phyloP scores from a whole-genome alignment of 805 yeast genomes.

The Jamesozyma jinghongensis region DNA sequence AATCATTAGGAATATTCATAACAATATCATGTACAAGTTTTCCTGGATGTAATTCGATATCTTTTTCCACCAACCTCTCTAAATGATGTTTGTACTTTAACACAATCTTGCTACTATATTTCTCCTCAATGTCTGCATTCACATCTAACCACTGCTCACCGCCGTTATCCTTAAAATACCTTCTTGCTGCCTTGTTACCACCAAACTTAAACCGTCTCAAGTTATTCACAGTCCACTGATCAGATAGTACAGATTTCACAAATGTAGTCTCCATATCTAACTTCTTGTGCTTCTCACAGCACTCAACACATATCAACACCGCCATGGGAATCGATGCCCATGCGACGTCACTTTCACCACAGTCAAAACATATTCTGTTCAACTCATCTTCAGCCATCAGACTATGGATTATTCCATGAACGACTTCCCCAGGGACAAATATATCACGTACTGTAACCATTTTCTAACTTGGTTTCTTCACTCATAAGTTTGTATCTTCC shows the following conservation, averaged over 20 bases:
- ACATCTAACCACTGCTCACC: neutral
- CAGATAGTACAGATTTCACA: neutral
- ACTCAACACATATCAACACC: neutral
- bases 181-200: neutral
- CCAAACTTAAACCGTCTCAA: conserved; percentile 2
- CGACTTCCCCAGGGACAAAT: neutral
- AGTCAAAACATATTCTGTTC: conserved; percentile 1
- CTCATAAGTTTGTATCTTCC: neutral
- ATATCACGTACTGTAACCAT: neutral
- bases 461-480: neutral
- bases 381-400: neutral
- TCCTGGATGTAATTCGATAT: neutral
- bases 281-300: neutral
- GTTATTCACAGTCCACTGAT: conserved; percentile 3
- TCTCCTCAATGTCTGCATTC: neutral
- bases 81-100: neutral
- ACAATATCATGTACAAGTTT: neutral
- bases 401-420: neutral
- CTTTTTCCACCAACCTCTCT: conserved; percentile 1
- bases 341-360: neutral
- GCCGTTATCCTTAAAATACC: neutral
- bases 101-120: neutral
- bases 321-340: conserved; percentile 1
- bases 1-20: neutral
- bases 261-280: neutral